Evolutionary conservation across 2,329 filamentous ascomycete genomes (phyloP).

Genomic region (Sarocladiaceae sp.): DNA sequence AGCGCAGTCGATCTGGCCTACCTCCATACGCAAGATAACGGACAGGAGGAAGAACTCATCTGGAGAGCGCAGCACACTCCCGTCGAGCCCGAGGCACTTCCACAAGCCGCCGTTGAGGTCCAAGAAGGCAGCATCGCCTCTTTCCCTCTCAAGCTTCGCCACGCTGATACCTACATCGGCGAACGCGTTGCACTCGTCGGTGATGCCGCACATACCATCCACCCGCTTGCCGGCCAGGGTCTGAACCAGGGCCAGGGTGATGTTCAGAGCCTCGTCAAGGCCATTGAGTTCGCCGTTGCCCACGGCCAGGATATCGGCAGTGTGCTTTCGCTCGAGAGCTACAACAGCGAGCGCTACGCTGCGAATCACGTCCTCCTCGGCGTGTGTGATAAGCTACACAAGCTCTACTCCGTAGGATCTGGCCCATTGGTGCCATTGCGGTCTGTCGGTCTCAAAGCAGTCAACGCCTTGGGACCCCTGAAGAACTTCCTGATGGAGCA

Average conservation of each 20-base stretch:
- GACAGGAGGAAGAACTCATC: conserved; percentile 69
- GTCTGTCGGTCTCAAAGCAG: conserved; percentile 69
- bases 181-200: conserved; percentile 90
- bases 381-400: conserved; percentile 86
- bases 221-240: conserved; percentile 91
- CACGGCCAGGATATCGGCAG: conserved; percentile 88
- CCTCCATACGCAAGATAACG: conserved; percentile 61
- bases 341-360: conserved; percentile 75
- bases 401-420: conserved; percentile 77
- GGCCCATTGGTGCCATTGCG: conserved; percentile 78
- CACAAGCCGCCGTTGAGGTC: conserved; percentile 63
- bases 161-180: conserved; percentile 89
- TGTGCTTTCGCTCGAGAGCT: conserved; percentile 72
- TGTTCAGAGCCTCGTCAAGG: conserved; percentile 70
- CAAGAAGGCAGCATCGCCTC: conserved; percentile 79
- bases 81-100: conserved; percentile 50
- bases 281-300: conserved; percentile 70
- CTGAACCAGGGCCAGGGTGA: conserved; percentile 92
- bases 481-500: conserved; percentile 86
- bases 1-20: conserved; percentile 75
- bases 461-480: conserved; percentile 69
- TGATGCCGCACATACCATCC: conserved; percentile 91
- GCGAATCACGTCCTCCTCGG: conserved; percentile 76
- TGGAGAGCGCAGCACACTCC: conserved; percentile 77
- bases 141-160: conserved; percentile 86